Percentiles rank a stretch among this genome's conserved stretches.
phyloP scores from a whole-genome alignment of 768 basidiomycete species.

The Leccinum variicolor region DNA sequence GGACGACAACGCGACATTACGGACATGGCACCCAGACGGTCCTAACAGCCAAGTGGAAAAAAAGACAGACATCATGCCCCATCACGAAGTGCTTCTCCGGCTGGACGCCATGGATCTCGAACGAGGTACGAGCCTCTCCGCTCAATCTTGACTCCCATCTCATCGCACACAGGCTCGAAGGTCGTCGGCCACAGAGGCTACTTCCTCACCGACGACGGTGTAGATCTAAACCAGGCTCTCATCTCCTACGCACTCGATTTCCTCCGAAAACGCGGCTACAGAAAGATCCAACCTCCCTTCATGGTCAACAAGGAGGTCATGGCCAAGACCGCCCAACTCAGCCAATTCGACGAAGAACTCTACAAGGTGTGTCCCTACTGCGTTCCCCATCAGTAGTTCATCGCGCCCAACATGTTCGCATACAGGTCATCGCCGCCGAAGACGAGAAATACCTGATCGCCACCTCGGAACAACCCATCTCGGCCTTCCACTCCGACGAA shows the following conservation, averaged over 20 bases:
- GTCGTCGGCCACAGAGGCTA: slow-evolving; percentile 94
- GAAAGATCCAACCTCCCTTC: slow-evolving; percentile 95
- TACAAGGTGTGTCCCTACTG: slow-evolving; percentile 71
- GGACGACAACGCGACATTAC: slow-evolving; percentile 86
- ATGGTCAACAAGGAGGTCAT: slow-evolving; percentile 98
- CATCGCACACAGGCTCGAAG: slow-evolving; percentile 65
- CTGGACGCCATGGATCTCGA: slow-evolving; percentile 97
- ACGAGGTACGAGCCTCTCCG: slow-evolving; percentile 52
- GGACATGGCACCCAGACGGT: slow-evolving; percentile 85
- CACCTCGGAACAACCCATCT: slow-evolving; percentile 98
- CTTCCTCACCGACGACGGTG: slow-evolving; percentile 92
- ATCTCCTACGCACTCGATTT: slow-evolving; percentile 95
- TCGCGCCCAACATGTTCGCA: neutral
- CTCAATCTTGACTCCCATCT: neutral
- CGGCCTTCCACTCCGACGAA: slow-evolving; percentile 91
- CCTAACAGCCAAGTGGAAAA: slow-evolving; percentile 68
- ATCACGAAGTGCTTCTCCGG: slow-evolving; percentile 92
- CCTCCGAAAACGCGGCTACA: slow-evolving; percentile 76
- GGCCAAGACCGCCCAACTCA: slow-evolving; percentile 96
- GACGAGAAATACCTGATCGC: slow-evolving; percentile 99
- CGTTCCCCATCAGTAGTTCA: neutral
- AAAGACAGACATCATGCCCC: slow-evolving; percentile 81
- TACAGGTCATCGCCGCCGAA: slow-evolving; percentile 77
- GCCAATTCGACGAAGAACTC: slow-evolving; percentile 97
- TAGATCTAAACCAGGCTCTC: slow-evolving; percentile 96